A percentile compares a stretch with the other conserved stretches of the same genome.
Conservation (phyloP, 805 yeast species). For the Saturnispora saitoi region DNA sequence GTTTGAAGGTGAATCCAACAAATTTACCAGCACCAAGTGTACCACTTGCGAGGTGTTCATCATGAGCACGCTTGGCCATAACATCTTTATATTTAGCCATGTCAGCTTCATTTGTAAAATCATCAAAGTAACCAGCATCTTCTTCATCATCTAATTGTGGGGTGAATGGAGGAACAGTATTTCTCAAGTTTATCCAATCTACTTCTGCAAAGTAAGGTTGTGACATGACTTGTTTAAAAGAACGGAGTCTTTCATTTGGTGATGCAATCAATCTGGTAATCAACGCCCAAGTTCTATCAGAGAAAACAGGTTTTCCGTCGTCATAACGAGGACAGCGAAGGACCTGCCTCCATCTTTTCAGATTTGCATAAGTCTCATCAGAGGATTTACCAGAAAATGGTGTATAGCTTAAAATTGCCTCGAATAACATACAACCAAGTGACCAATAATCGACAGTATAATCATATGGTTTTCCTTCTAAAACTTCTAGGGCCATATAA, state of each 20-base stretch:
- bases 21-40: conserved; percentile 56
- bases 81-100: conserved; percentile 98
- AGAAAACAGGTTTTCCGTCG: conserved; percentile 84
- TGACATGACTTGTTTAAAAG: conserved; percentile 70
- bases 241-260: conserved; percentile 64
- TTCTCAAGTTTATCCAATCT: conserved; percentile 65
- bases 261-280: conserved; percentile 73
- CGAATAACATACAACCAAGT: conserved; percentile 93
- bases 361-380: conserved; percentile 89
- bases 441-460: conserved; percentile 99
- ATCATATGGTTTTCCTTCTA: conserved; percentile 89
- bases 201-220: conserved; percentile 81
- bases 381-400: conserved; percentile 92
- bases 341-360: conserved; percentile 87
- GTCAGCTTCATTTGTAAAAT: conserved; percentile 90
- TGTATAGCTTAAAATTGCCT: conserved; percentile 92
- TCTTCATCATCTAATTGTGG: conserved; percentile 96
- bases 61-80: conserved; percentile 80
- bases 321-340: conserved; percentile 85
- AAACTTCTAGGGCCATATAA: conserved; percentile 96
- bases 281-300: conserved; percentile 93
- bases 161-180: conserved; percentile 82
- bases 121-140: conserved; percentile 98
- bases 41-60: conserved; percentile 69
- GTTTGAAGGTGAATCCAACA: conserved; percentile 94